Evolutionary conservation across 106 monocot species (phyloP).

Genomic region (Platanthera zijinensis): DNA sequence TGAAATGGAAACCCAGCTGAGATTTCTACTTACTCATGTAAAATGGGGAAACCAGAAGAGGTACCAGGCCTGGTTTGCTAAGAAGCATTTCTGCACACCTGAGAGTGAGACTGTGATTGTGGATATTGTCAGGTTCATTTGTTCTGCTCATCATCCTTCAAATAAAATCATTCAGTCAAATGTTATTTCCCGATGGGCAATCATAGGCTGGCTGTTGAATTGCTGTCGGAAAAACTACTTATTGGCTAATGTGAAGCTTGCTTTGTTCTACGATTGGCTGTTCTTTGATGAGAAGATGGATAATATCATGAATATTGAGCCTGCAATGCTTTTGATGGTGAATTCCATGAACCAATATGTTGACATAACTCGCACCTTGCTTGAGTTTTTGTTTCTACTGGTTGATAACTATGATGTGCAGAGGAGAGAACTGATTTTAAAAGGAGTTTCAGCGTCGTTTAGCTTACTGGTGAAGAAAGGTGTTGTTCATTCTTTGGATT

Average conservation of each 20-base stretch:
- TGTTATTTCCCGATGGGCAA: conserved; percentile 72
- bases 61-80: conserved; percentile 80
- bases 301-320: conserved; percentile 78
- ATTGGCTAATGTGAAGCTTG: conserved; percentile 72
- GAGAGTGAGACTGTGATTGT: conserved; percentile 47
- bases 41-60: conserved; percentile 67
- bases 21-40: conserved; percentile 71
- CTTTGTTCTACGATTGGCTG: conserved; percentile 91
- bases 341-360: conserved; percentile 64
- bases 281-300: conserved; percentile 59
- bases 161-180: conserved; percentile 49
- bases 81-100: conserved; percentile 43
- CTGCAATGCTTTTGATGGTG: conserved; percentile 78
- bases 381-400: conserved; percentile 84
- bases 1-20: conserved; percentile 70
- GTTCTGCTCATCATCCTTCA: conserved; percentile 53
- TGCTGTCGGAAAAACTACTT: conserved; percentile 53
- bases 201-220: conserved; percentile 83
- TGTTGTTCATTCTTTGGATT: conserved; percentile 57
- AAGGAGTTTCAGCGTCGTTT: conserved; percentile 34
- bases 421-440: conserved; percentile 41
- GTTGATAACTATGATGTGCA: conserved; percentile 71
- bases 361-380: conserved; percentile 51
- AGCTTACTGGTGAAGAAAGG: conserved; percentile 37
- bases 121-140: conserved; percentile 70